These are phyloP conservation scores for Fusarium nanum DNA, from an alignment of 2,329 filamentous ascomycete species.

Conservation along the genomic window DNA sequence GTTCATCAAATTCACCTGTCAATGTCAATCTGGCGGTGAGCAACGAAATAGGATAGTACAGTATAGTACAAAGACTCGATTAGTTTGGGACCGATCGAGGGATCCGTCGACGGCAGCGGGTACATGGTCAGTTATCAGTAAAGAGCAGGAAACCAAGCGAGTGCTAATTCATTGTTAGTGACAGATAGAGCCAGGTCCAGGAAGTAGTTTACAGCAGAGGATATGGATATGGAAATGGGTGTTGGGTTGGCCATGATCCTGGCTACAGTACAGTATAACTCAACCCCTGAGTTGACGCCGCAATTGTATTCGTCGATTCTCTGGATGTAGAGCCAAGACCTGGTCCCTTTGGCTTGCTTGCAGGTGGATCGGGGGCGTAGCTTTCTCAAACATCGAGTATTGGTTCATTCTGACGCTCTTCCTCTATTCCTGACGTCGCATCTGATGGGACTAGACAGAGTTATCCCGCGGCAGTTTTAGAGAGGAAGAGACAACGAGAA, in stretches of 20 bases:
- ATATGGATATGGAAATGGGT: slow-evolving; percentile 30
- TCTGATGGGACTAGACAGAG: slow-evolving; percentile 19
- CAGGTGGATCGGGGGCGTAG: slow-evolving; percentile 44
- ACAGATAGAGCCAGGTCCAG: slow-evolving; percentile 19
- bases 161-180: slow-evolving; percentile 22
- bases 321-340: slow-evolving; percentile 36
- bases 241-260: slow-evolving; percentile 40
- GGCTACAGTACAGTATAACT: slow-evolving; percentile 22
- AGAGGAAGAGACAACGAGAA: neutral
- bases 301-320: slow-evolving; percentile 34
- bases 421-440: slow-evolving; percentile 30
- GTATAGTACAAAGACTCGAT: slow-evolving; percentile 19
- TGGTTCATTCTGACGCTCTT: slow-evolving; percentile 2
- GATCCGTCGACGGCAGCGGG: slow-evolving; percentile 33
- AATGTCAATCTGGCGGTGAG: slow-evolving; percentile 46
- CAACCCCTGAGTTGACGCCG: slow-evolving; percentile 27
- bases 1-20: slow-evolving; percentile 32
- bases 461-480: slow-evolving; percentile 21
- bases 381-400: slow-evolving; percentile 29
- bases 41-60: slow-evolving; percentile 2
- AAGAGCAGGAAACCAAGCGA: slow-evolving; percentile 24
- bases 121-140: slow-evolving; percentile 11
- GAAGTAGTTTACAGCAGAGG: slow-evolving; percentile 18
- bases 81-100: slow-evolving; percentile 39
- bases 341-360: slow-evolving; percentile 40